A percentile compares a stretch with the other conserved stretches of the same genome.
These are phyloP conservation scores for Geotrichum siamense DNA, from an alignment of 1,139 yeast species.

Conservation along the genomic window DNA sequence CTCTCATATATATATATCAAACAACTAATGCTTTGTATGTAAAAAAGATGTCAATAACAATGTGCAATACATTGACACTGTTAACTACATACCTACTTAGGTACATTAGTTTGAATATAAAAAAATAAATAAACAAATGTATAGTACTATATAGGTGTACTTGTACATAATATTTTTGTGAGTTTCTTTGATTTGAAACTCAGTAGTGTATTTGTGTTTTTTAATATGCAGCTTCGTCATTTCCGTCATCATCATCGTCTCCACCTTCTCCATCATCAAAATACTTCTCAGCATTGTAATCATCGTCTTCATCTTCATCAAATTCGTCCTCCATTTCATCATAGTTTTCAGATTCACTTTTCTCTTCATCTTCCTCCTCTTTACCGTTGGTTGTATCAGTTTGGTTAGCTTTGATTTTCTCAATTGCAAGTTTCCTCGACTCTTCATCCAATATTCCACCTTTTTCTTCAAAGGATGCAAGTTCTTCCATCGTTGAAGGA, in stretches of 20 bases:
- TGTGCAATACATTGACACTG: no score
- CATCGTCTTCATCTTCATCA: conserved; percentile 69
- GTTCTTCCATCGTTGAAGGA: conserved; percentile 38
- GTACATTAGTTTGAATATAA: no score
- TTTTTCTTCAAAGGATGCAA: conserved; percentile 57
- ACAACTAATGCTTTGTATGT: no score
- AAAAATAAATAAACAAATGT: no score
- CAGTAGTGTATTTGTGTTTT: no score
- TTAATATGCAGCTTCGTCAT: conserved; percentile 61
- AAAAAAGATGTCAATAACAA: no score
- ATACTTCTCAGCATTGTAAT: conserved; percentile 55
- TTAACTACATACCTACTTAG: no score
- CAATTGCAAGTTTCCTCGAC: conserved; percentile 34
- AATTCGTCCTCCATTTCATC: conserved; percentile 75
- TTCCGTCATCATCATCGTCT: conserved; percentile 42
- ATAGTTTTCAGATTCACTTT: conserved; percentile 55
- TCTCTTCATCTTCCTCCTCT: conserved; percentile 42
- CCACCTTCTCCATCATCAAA: conserved; percentile 42
- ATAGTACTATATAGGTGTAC: no score
- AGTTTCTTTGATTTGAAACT: background rate
- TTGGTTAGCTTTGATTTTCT: conserved; percentile 18
- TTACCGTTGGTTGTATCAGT: conserved; percentile 39
- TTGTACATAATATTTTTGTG: no score
- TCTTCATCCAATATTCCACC: conserved; percentile 37
- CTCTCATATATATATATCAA: no score